Base-by-base conservation (phyloP, 768 basidiomycete genomes). In the Rhizopogon vulgaris region DNA sequence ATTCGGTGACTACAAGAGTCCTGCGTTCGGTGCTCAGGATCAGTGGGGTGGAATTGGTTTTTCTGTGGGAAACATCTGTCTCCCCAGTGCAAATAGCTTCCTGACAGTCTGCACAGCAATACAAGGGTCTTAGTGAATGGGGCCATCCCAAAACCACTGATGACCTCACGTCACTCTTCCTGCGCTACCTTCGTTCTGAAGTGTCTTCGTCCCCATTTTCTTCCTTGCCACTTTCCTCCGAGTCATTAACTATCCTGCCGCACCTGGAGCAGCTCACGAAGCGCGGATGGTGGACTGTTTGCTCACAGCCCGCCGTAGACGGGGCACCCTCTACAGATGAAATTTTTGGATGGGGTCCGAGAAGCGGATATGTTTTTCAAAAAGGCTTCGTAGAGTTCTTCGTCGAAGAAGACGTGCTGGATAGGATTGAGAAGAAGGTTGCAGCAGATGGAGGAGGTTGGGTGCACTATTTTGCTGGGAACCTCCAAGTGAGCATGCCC, bases 311-410 rank as follows among this genome's bases (percentile, higher is more conserved):
- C 18, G 90, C 94, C 0, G 84, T 97, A 5, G 87, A 98, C 61
- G 90, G 86, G 5, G 79, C 73, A 5, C 71, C 69, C 30, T 93
- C 90, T 2, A 80, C 79, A 12, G 88, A 98, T 66, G 73, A 78
- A 18, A 71, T 87, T 0, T 82, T 95, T 53, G 96, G 96, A 4
- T 99, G 95, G 87, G 96, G 96, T 2, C 96, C 96, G 11, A 74
- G 76, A 50, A 84, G 83, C 6, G 96, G 96, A 6, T 95, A 94
- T 69, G 90, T 99, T 8, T 99, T 90, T 69, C 96, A 99, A 71
- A 99, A 99, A 71, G 82, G 86, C 12, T 99, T 97, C 63, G 92
- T 97, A 8, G 96, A 99, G 71, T 97, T 97, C 67, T 98, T 98
- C 65, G 92, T 78, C 45, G 82, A 82, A 53, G 60, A 69, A 57